A percentile compares a stretch with the other conserved stretches of the same genome.
Evolutionary conservation across 2,329 filamentous ascomycete species (phyloP).

Genomic region (Stachybotrys echinatus): DNA sequence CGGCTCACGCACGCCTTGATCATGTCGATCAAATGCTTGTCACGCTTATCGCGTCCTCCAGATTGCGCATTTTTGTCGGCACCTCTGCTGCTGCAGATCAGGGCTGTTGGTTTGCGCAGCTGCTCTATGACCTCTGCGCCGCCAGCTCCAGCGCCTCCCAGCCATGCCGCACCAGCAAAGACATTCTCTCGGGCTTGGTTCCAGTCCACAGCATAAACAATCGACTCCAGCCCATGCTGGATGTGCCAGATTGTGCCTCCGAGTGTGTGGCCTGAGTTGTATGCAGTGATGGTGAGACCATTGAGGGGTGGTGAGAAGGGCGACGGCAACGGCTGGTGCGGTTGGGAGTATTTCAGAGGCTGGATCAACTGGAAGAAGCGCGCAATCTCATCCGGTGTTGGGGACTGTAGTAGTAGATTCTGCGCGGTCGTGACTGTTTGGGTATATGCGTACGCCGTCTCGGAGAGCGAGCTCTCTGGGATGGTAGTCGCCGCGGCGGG

Average conservation of each 20-base stretch:
- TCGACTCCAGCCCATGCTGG: slow-evolving; percentile 91
- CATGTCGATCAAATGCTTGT: slow-evolving; percentile 78
- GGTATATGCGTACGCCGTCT: slow-evolving; percentile 49
- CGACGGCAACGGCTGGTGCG: slow-evolving; percentile 81
- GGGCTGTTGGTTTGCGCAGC: slow-evolving; percentile 83
- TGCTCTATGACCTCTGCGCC: slow-evolving; percentile 92
- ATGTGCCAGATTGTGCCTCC: slow-evolving; percentile 99
- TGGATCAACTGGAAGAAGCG: slow-evolving; percentile 88
- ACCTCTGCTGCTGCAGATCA: slow-evolving; percentile 86
- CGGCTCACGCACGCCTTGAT: slow-evolving; percentile 72
- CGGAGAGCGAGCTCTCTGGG: slow-evolving; percentile 65
- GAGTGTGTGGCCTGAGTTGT: slow-evolving; percentile 91
- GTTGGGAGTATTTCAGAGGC: slow-evolving; percentile 93
- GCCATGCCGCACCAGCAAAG: slow-evolving; percentile 86
- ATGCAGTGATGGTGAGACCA: slow-evolving; percentile 90
- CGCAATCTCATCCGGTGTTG: slow-evolving; percentile 82
- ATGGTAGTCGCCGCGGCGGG: slow-evolving; percentile 84
- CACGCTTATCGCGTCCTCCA: slow-evolving; percentile 72
- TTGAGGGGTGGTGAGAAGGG: slow-evolving; percentile 85
- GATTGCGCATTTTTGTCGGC: slow-evolving; percentile 65
- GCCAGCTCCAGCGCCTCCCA: slow-evolving; percentile 73
- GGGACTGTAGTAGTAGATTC: slow-evolving; percentile 61
- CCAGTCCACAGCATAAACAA: slow-evolving; percentile 97
- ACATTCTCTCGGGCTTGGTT: slow-evolving; percentile 97
- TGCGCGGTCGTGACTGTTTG: slow-evolving; percentile 43